Base-by-base conservation (phyloP, 176 grass and related monocot genomes). In the Zea mays region DNA sequence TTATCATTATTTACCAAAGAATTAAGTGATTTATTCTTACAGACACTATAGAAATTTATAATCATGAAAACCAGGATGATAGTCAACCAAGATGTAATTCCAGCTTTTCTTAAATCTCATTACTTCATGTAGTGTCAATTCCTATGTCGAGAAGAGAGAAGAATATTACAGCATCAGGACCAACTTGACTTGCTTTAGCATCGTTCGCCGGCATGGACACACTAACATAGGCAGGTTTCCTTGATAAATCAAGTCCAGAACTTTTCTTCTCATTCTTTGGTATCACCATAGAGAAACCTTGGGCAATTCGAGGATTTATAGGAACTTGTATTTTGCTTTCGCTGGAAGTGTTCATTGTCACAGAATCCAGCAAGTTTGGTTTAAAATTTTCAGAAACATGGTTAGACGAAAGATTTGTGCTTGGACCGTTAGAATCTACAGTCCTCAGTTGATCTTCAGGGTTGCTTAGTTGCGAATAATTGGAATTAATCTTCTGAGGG, bases 171-270 rank as follows among this genome's bases (percentile, higher is more conserved):
- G 87, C 65, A 74, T 90, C 83, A 78, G 67, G 75, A 44, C 65
- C 79, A 87, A 47, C 19, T 62, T 80, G 85, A 77, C 82, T 55
- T 82, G 77, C 61, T 70, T 86, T 81, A 64, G 49, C 78, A 73
- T 89, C 76, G 14, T 85, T 78, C 59, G 86, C 90, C 5, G 83
- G 80, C 70, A 92, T 67, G 47, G 87, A 85, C 21, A 94, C 81
- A 54, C 91, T 94, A 73, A 94, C 73, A 80, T 94, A 98, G 66
- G 91, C 89, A 77, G 89, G 95, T 86, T 91, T 98, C 66, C 76
- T 48, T 62, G 65, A 27, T 76, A 78, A 86, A 86, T 72, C 82
- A 86, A 61, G 65, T 69, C 17, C 47, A 62, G 69, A 69, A 67
- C 16, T 91, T 90, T 90, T 90, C 79, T 85, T 92, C 48, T 94